Evolutionary conservation across 768 basidiomycete genomes (phyloP), one percentile per base, ranked within the genome.

Genomic region (Russula brevipes): DNA sequence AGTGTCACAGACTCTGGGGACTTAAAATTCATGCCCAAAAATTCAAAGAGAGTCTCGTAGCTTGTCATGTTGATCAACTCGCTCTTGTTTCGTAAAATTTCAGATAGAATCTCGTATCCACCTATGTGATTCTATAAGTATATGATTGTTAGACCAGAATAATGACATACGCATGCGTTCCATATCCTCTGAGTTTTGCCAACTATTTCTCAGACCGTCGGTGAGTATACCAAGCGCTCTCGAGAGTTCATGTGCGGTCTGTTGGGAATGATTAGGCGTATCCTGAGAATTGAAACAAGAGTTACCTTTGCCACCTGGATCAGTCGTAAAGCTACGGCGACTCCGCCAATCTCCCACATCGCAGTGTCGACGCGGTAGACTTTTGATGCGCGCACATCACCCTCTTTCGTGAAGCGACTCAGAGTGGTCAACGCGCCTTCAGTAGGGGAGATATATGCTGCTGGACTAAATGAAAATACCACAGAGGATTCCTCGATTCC

Each of bases 101-200:
- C 84, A 0, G 85, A 85, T 4, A 98, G 79, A 42, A 93, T 85
- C 57, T 96, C 94, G 69, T 95, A 98, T 10, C 93, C 94, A 58
- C 86, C 92, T 94, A 67, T 4, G 36, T 17, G 10, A n/a, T 33
- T 1, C 38, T 17, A 16, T 61, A 36, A 46, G 54, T 16, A 35
- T 55, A 30, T 49, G 46, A 52, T 19, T 17, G 35, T 44, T 61
- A 11, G 16, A 35, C 36, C 55, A n/a, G 44, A 17, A 16, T n/a
- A 35, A n/a, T 4, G 12, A 79, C 88, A 69, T 68, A 94, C 93
- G 85, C 58, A 94, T 75, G 39, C 87, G 80, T 71, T 96, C 94
- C 87, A 95, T 93, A 68, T 97, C 95, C 71, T 95, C 94, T 41
- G 91, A 94, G 69, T 92, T 93, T 69, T 91, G 84, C 95, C 95